Evolutionary conservation across 2,329 filamentous ascomycete species (phyloP).

Genomic region (Cercospora sojina): DNA sequence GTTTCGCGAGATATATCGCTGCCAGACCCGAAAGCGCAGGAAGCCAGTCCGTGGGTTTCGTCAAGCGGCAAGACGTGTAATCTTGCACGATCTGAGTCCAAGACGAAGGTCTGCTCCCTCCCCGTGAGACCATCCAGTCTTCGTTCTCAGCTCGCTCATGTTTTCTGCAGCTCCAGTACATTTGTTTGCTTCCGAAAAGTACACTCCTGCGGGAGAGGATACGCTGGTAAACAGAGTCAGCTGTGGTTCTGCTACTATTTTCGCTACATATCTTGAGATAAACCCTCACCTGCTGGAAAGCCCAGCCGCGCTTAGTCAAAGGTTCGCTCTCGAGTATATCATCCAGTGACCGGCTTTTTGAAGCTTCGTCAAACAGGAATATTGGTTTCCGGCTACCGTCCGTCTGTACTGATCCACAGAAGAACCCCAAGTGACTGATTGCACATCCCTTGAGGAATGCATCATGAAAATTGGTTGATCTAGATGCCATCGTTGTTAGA

Average conservation of each 20-base stretch:
- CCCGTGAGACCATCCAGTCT: not conserved
- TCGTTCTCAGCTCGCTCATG: not conserved
- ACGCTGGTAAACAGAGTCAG: not conserved
- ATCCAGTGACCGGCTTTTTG: not conserved
- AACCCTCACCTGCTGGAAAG: not conserved
- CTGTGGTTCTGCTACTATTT: not conserved
- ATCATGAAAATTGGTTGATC: not conserved
- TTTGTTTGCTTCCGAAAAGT: not conserved
- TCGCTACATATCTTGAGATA: not conserved
- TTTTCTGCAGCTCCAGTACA: not conserved
- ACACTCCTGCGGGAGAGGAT: not conserved
- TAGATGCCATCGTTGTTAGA: not conserved
- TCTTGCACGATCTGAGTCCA: not conserved
- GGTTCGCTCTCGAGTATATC: not conserved
- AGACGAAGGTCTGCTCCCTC: not conserved
- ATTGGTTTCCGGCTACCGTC: not conserved
- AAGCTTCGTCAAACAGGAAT: not conserved
- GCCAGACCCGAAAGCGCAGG: not conserved
- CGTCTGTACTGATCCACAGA: not conserved
- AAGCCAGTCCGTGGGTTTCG: not conserved
- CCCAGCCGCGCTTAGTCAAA: not conserved
- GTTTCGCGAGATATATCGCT: not conserved
- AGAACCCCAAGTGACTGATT: not conserved
- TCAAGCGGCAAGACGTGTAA: not conserved
- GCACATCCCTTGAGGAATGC: not conserved